Evolutionary conservation across 2,329 filamentous ascomycete genomes (phyloP).

Genomic region (Colletotrichum echinochloae): DNA sequence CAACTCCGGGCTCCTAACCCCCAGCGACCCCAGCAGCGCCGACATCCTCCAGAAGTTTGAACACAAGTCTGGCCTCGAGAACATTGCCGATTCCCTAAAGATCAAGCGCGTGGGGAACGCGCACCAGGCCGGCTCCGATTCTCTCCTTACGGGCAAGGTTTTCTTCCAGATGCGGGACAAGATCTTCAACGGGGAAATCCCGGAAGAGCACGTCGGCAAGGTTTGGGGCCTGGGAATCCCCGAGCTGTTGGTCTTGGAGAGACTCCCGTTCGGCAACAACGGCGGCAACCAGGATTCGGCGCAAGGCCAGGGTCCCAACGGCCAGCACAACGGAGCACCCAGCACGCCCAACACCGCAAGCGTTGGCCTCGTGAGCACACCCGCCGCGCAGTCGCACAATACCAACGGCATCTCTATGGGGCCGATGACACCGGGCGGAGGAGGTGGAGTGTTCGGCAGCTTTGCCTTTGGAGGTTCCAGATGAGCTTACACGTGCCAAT

Average conservation of each 20-base stretch:
- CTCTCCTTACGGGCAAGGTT: conserved; percentile 90
- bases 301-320: conserved; percentile 51
- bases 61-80: conserved; percentile 90
- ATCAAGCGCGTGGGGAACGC: conserved; percentile 88
- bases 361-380: conserved; percentile 61
- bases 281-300: conserved; percentile 50
- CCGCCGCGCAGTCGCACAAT: conserved; percentile 64
- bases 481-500: conserved; percentile 27
- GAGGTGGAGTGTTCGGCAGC: conserved; percentile 79
- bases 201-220: conserved; percentile 86
- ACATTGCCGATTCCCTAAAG: conserved; percentile 92
- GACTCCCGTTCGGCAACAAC: conserved; percentile 49
- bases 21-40: conserved; percentile 71
- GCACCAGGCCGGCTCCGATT: conserved; percentile 94
- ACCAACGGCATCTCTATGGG: conserved; percentile 71
- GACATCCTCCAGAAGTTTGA: conserved; percentile 88
- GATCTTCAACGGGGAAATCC: conserved; percentile 86
- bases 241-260: conserved; percentile 62
- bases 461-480: conserved; percentile 68
- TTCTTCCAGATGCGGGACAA: conserved; percentile 94
- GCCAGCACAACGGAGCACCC: conserved; percentile 62
- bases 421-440: conserved; percentile 82
- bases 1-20: conserved; percentile 71
- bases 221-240: conserved; percentile 92
- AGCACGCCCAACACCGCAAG: conserved; percentile 77